phyloP scores from a whole-genome alignment of 1,284 basidiomycete genomes.

The Xerocomus minutiporus region DNA sequence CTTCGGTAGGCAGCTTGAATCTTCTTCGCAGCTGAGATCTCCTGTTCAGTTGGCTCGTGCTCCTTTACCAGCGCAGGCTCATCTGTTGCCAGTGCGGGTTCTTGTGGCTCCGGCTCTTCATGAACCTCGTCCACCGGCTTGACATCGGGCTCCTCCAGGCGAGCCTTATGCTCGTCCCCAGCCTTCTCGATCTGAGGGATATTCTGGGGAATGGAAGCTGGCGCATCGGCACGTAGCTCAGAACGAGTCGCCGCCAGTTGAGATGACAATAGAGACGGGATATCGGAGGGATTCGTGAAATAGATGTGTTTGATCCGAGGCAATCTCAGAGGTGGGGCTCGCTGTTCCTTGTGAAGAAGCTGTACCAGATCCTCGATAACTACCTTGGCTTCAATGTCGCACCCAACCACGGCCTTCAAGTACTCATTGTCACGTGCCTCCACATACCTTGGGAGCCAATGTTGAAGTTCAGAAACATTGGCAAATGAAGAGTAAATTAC shows the following conservation, averaged over 20 bases:
- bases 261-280: constrained; percentile 19
- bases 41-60: constrained; percentile 20
- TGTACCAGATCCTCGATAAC: constrained; percentile 24
- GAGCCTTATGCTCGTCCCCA: constrained; percentile 1
- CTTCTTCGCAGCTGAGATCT: constrained; percentile 16
- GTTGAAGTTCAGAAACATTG: neutral
- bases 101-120: neutral
- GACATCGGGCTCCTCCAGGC: too few species aligned
- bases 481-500: neutral
- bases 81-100: constrained; percentile 11
- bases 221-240: constrained; percentile 12
- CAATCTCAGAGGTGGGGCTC: neutral
- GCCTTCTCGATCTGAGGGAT: neutral
- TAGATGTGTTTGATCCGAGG: constrained; percentile 16
- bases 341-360: constrained; percentile 16
- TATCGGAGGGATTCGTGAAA: constrained; percentile 17
- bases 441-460: constrained; percentile 15
- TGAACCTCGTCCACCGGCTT: neutral
- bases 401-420: constrained; percentile 15
- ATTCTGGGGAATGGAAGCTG: constrained; percentile 11
- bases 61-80: constrained; percentile 10
- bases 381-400: constrained; percentile 14
- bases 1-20: constrained; percentile 10
- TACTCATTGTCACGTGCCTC: constrained; percentile 2
- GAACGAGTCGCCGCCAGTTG: constrained; percentile 17